Conservation (phyloP, 257 asterid genomes). For the Ophiorrhiza pumila region DNA sequence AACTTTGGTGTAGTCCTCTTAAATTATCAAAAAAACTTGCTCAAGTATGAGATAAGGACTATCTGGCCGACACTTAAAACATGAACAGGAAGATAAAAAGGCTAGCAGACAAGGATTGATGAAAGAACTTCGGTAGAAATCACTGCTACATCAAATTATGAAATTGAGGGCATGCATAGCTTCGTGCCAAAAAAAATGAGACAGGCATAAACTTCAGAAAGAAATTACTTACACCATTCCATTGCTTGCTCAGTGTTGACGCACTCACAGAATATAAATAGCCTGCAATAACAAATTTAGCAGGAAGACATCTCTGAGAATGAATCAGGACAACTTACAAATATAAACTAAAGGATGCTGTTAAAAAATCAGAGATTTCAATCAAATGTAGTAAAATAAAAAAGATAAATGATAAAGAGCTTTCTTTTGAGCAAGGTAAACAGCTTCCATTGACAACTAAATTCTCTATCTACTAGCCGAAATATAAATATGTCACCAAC, state of each 20-base stretch:
- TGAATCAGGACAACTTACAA: background rate
- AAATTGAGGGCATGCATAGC: background rate
- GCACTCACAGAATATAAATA: conserved; percentile 81
- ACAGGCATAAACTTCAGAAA: background rate
- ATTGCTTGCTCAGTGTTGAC: conserved; percentile 85
- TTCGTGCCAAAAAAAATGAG: background rate
- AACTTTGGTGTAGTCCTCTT: no score
- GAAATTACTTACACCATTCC: conserved; percentile 63
- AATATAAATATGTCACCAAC: background rate
- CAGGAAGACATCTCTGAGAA: conserved; percentile 8
- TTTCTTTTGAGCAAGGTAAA: background rate
- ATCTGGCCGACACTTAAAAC: background rate
- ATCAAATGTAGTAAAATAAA: background rate
- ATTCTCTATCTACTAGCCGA: no score
- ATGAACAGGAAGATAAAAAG: background rate
- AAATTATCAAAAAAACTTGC: no score
- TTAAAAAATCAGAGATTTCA: background rate
- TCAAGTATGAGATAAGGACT: no score
- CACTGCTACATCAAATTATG: background rate
- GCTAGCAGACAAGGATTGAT: background rate
- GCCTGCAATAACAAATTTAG: conserved; percentile 44
- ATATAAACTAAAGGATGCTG: background rate
- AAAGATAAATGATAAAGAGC: background rate
- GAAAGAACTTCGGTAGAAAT: background rate
- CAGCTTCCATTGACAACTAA: background rate